A percentile compares a stretch with the other conserved stretches of the same genome.
These are phyloP conservation scores for Rhynchosporium secalis DNA, from an alignment of 2,329 filamentous ascomycete genomes.

Conservation along the genomic window DNA sequence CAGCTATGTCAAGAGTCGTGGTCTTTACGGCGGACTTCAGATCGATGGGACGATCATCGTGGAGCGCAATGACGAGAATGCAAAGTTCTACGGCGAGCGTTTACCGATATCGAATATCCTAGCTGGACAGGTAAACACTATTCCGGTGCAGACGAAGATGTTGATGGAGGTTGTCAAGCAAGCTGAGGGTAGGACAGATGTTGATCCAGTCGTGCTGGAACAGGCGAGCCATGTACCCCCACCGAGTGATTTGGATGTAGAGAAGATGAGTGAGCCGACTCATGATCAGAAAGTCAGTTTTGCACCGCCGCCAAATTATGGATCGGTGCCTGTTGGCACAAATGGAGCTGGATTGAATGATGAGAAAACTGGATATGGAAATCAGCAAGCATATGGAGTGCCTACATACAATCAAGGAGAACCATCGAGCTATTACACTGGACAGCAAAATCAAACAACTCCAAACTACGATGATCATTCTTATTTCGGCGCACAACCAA, in stretches of 20 bases:
- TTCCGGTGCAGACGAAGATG: constrained; percentile 42
- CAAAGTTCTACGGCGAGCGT: constrained; percentile 73
- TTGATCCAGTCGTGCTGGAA: constrained; percentile 67
- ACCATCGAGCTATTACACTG: neutral
- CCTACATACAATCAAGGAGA: neutral
- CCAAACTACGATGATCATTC: neutral
- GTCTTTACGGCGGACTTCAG: constrained; percentile 82
- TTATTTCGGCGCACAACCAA: neutral
- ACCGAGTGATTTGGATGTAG: constrained; percentile 64
- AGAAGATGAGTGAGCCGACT: constrained; percentile 29
- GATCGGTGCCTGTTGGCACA: neutral
- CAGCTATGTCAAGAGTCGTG: constrained; percentile 84
- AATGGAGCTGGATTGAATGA: neutral
- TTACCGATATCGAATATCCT: constrained; percentile 62
- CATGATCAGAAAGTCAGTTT: constrained; percentile 18
- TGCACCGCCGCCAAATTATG: constrained; percentile 17
- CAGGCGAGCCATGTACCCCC: constrained; percentile 63
- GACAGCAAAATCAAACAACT: neutral
- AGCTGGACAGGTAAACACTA: constrained; percentile 27
- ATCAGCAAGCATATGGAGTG: neutral
- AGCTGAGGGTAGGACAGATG: constrained; percentile 77
- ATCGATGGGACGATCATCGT: constrained; percentile 86
- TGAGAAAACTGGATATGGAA: constrained; percentile 11
- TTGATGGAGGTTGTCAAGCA: constrained; percentile 73
- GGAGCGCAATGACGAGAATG: constrained; percentile 81